Evolutionary conservation across 768 basidiomycete genomes (phyloP).

Genomic region (Serendipita sp.): DNA sequence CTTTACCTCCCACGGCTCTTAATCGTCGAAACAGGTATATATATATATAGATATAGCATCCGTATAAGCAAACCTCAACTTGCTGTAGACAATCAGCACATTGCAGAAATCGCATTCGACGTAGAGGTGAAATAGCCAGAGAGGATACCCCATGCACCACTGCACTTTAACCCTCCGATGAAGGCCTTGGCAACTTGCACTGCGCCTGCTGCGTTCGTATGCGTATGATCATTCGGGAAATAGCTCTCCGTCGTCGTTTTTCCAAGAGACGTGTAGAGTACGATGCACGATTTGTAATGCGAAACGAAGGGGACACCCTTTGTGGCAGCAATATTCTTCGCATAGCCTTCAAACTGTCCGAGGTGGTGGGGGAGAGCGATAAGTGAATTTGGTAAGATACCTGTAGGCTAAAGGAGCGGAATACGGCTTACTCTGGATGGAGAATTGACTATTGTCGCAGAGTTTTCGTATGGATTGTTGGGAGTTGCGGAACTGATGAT

Average conservation of each 20-base stretch:
- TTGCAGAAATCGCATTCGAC: background rate
- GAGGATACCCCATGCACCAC: background rate
- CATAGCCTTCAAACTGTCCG: constrained; percentile 24
- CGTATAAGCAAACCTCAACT: too few relatives aligned
- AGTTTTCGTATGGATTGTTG: constrained; percentile 24
- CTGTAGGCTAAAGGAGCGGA: background rate
- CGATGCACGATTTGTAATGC: constrained; percentile 30
- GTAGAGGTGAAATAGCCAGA: background rate
- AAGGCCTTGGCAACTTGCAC: constrained; percentile 33
- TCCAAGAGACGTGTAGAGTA: constrained; percentile 26
- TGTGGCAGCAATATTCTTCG: constrained; percentile 22
- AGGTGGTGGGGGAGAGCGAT: too few relatives aligned
- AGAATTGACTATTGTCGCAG: constrained; percentile 17
- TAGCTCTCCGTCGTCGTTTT: constrained; percentile 23
- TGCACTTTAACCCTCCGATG: constrained; percentile 23
- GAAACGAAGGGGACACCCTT: constrained; percentile 28
- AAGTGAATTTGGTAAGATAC: too few relatives aligned
- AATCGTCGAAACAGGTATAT: too few relatives aligned
- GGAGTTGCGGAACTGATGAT: constrained; percentile 35
- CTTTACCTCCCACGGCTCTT: too few relatives aligned
- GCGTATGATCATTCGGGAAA: constrained; percentile 32
- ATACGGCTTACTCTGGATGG: constrained; percentile 19
- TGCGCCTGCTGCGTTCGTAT: constrained; percentile 29
- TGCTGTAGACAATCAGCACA: background rate
- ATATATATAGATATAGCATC: too few relatives aligned